A percentile compares a stretch with the other conserved stretches of the same genome.
Evolutionary conservation across 352 stramenopile genomes (phyloP).

Genomic region (Phytopythium litorale): DNA sequence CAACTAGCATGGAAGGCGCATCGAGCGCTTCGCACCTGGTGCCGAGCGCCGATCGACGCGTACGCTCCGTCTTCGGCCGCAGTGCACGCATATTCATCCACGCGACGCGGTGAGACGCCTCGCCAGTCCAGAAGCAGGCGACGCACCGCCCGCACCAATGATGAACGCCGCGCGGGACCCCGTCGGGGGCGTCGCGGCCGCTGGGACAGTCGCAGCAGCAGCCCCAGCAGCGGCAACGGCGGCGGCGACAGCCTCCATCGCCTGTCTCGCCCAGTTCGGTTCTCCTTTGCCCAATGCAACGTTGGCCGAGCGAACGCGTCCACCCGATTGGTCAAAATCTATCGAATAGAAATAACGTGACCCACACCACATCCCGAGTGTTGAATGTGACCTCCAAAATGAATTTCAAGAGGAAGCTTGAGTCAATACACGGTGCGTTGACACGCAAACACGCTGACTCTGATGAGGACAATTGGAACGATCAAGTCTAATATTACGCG

Average conservation of each 20-base stretch:
- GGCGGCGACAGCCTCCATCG: slow-evolving; percentile 9
- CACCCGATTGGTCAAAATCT: not conserved
- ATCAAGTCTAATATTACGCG: too few species aligned
- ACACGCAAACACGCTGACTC: too few species aligned
- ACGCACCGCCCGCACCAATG: slow-evolving; percentile 36
- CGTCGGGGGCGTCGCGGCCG: slow-evolving; percentile 9
- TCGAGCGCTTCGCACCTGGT: slow-evolving; percentile 1
- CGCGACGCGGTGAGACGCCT: slow-evolving; percentile 1
- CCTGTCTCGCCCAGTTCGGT: not conserved
- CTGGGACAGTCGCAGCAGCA: not conserved
- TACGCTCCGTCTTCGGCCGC: slow-evolving; percentile 54
- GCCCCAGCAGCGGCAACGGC: too few species aligned
- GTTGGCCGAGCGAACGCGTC: not conserved
- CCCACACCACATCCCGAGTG: not conserved
- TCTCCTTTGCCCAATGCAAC: not conserved
- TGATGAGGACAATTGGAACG: too few species aligned
- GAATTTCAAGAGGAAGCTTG: too few species aligned
- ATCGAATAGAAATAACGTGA: not conserved
- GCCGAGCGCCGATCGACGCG: slow-evolving; percentile 52
- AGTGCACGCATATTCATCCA: not conserved
- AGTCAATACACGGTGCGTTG: too few species aligned
- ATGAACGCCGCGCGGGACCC: slow-evolving; percentile 49
- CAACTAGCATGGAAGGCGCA: not conserved
- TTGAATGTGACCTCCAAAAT: too few species aligned
- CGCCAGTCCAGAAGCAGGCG: not conserved